Evolutionary conservation across 805 yeast genomes (phyloP).

Genomic region (Isabelozyma rhagii): DNA sequence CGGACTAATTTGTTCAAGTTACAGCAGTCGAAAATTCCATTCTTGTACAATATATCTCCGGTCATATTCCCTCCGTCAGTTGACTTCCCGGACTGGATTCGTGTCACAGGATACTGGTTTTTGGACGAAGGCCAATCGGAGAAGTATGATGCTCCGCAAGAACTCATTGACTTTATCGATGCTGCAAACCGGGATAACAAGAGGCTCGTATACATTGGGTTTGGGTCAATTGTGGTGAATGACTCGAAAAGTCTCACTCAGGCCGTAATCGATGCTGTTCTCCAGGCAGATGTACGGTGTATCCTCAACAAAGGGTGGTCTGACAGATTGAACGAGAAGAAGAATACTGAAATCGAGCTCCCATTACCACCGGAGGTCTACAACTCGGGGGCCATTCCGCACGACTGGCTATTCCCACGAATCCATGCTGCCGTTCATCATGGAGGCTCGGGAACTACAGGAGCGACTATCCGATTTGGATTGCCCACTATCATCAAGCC

Average conservation of each 20-base stretch:
- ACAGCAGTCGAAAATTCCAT: constrained; percentile 81
- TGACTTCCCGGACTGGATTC: constrained; percentile 94
- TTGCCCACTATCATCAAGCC: constrained; percentile 90
- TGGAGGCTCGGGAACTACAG: constrained; percentile 97
- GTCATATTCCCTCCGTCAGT: constrained; percentile 87
- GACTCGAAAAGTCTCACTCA: constrained; percentile 75
- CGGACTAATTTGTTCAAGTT: constrained; percentile 67
- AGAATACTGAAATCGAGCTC: constrained; percentile 29
- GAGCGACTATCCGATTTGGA: constrained; percentile 84
- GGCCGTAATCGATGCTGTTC: constrained; percentile 76
- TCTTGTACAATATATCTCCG: constrained; percentile 85
- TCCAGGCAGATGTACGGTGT: constrained; percentile 79
- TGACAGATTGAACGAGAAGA: constrained; percentile 53
- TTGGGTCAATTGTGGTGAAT: constrained; percentile 90
- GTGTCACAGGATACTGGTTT: constrained; percentile 95
- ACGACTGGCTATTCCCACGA: constrained; percentile 89
- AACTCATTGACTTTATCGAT: constrained; percentile 55
- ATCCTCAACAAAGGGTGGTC: constrained; percentile 95
- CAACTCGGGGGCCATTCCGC: constrained; percentile 75
- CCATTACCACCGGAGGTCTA: constrained; percentile 65
- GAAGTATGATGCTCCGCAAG: constrained; percentile 58
- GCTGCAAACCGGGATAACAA: constrained; percentile 58
- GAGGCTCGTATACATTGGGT: constrained; percentile 86
- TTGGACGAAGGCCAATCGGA: constrained; percentile 59
- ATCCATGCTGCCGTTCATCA: constrained; percentile 95